Evolutionary conservation across 2,329 filamentous ascomycete genomes (phyloP), one percentile per base, ranked within the genome.

Genomic region (Pseudocercospora eumusae): DNA sequence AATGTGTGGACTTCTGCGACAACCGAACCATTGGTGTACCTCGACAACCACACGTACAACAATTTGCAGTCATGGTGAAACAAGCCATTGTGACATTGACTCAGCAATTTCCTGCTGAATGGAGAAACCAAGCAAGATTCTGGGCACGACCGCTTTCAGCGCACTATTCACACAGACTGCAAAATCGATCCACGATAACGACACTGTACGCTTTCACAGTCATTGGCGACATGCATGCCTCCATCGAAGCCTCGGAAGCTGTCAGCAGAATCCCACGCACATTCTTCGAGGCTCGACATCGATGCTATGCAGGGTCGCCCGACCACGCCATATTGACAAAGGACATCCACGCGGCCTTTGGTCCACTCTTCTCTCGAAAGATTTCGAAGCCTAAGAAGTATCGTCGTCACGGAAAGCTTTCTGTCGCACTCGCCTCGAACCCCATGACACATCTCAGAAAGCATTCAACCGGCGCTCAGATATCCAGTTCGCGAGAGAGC

Each of bases 261-360:
- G 66, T 74, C n/a, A 66, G 67, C 7, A 75, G 75, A 15, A 75
- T 77, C 0, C 79, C 80, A 0, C 66, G 80, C 13, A 77, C 75
- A 10, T 81, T 82, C 71, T 80, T 82, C 73, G 76, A 66, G 25
- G 73, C 75, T 23, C 75, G 76, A 2, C 76, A 82, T 61, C 74
- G 78, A 23, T 76, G 76, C 27, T 79, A 79, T 60, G 72, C 73
- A 15, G 76, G 76, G 28, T 80, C 78, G 44, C 77, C 77, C 0
- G 79, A 82, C 64, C 79, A 81, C 59, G 74, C 74, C 13, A 74
- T 79, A 10, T 69, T 82, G 23, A 75, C 75, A 3, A 76, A 76
- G 13, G 75, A 77, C 45, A 80, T 81, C 54, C 78, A 81, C 61
- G 75, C 76, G 44, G 78, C 81, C 31, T 82, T 82, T 61, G 75